Evolutionary conservation across 1,284 basidiomycete species (phyloP), one percentile per base, ranked within the genome.

Genomic region (Ganoderma leucocontextum): DNA sequence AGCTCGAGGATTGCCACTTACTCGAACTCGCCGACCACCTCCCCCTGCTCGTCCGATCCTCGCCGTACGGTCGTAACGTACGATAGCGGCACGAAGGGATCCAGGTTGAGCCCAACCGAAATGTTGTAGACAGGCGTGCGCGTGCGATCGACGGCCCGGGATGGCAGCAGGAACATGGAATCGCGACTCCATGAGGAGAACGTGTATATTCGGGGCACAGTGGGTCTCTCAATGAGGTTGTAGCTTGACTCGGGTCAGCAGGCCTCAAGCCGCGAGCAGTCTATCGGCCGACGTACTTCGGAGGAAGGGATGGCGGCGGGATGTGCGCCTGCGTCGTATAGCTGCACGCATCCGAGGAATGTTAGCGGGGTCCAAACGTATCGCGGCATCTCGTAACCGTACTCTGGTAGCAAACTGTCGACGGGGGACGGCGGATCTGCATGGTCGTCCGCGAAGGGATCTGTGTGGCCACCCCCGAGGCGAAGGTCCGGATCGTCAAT

Each of bases 21-120:
- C 84, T 82, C 80, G 65, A 85, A 86, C 58, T 82, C 80, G 13
- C 82, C 83, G n/a, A 85, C 78, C 17, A 84, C 68, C 9, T 78
- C 74, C 7, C 80, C 81, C 5, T 78, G 70, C 1, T 70, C 66
- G 29, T 73, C 74, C 15, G 74, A 77, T 9, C 79, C 78, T 25
- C 82, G 73, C 53, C 78, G 75, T 8, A 85, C 76, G 13, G 77
- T 79, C 0, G 83, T 85, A 9, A 82, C 74, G 67, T 83, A 84
- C 1, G 82, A 84, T 1, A 85, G 73, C 9, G 83, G 84, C 1
- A 82, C 74, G 63, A 84, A 82, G 2, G 84, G 84, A 67, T 83
- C 81, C 33, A 85, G 75, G 67, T 85, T 83, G 44, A 85, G 77
- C 4, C 77, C 73, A 2, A 83, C 82, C 10, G 79, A 76, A 57